phyloP scores from a whole-genome alignment of 2,329 filamentous ascomycete genomes.

The Colletotrichum graminicola region DNA sequence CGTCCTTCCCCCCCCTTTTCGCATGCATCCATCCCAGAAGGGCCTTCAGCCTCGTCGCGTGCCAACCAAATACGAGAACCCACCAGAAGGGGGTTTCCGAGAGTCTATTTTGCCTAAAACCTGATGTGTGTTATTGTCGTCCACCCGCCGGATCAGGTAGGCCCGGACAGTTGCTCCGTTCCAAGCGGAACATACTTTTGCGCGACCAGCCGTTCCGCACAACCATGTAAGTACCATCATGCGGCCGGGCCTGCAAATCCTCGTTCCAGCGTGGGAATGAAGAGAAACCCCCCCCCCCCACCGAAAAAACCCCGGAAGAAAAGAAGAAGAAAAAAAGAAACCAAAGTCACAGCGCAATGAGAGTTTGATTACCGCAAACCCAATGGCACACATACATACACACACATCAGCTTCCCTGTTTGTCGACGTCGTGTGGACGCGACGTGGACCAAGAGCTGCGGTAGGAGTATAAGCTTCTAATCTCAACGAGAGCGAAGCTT shows the following conservation, averaged over 20 bases:
- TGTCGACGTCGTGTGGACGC: no score
- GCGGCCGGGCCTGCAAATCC: no score
- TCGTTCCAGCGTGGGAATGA: no score
- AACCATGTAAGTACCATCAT: no score
- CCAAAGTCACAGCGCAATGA: no score
- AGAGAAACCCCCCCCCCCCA: no score
- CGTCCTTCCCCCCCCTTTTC: background rate
- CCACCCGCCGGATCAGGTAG: background rate
- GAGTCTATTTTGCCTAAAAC: background rate
- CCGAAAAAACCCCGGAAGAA: no score
- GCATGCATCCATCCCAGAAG: background rate
- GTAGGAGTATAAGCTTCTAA: background rate
- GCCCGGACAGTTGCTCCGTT: background rate
- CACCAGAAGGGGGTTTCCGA: background rate
- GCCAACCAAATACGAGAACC: background rate
- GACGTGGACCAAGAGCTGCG: no score
- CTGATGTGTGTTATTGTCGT: background rate
- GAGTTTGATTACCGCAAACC: no score
- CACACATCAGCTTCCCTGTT: no score
- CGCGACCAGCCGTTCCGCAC: background rate
- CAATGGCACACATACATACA: no score
- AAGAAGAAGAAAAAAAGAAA: no score
- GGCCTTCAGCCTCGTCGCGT: slow-evolving; percentile 7
- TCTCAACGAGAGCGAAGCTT: background rate
- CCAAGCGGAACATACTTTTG: background rate